These are phyloP conservation scores for Inonotus obliquus DNA, from an alignment of 1,284 basidiomycete genomes.

Conservation along the genomic window DNA sequence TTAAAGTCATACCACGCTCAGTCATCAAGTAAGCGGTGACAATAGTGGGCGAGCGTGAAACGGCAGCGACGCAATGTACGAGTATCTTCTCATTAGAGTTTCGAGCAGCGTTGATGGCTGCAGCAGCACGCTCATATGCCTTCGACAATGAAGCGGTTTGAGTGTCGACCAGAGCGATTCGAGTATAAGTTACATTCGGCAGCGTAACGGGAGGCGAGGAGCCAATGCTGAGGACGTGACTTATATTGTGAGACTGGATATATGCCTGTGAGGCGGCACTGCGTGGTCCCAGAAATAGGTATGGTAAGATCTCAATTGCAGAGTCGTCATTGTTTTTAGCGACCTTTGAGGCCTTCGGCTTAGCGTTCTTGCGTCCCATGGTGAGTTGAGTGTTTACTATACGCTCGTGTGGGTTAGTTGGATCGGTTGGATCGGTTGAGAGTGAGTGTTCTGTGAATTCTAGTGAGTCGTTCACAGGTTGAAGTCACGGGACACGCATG, in stretches of 20 bases:
- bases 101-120: neutral
- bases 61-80: conserved; percentile 4
- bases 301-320: neutral
- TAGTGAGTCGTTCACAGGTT: no score
- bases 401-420: no score
- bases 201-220: neutral
- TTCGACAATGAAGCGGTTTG: neutral
- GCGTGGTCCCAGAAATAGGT: neutral
- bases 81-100: neutral
- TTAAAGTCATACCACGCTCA: conserved; percentile 29
- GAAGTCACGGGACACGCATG: no score
- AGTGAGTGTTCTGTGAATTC: no score
- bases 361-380: no score
- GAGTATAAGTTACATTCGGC: neutral
- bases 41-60: conserved; percentile 1
- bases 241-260: neutral
- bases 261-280: neutral
- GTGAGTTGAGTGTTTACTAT: no score
- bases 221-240: neutral
- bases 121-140: neutral
- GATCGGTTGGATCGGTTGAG: no score
- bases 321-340: no score
- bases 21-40: conserved; percentile 26
- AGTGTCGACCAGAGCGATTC: neutral
- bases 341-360: no score